A percentile compares a stretch with the other conserved stretches of the same genome.
These are phyloP conservation scores for Phialophora expanda DNA, from an alignment of 2,329 filamentous ascomycete genomes.

Conservation along the genomic window DNA sequence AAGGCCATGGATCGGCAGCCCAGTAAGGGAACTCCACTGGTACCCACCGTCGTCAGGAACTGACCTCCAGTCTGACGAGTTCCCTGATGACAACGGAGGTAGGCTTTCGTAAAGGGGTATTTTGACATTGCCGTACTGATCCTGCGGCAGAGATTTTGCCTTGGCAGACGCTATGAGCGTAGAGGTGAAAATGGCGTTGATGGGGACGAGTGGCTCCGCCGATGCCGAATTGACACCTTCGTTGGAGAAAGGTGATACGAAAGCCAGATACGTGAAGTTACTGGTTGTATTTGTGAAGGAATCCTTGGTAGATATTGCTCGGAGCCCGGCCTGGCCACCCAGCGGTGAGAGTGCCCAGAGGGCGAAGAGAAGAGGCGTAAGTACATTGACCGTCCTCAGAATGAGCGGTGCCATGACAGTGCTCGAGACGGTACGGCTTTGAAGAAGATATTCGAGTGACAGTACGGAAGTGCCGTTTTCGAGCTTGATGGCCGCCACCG, in stretches of 20 bases:
- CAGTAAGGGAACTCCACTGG: constrained; percentile 17
- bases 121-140: constrained; percentile 15
- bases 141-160: constrained; percentile 1
- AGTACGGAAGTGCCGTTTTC: constrained; percentile 12
- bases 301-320: constrained; percentile 14
- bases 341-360: constrained; percentile 17
- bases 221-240: constrained; percentile 12
- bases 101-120: constrained; percentile 19
- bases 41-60: constrained; percentile 9
- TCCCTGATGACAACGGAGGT: neutral
- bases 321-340: constrained; percentile 16
- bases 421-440: constrained; percentile 11
- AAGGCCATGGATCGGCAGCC: constrained; percentile 11
- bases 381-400: constrained; percentile 9
- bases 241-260: constrained; percentile 13
- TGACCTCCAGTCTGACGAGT: constrained; percentile 4
- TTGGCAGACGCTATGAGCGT: constrained; percentile 13
- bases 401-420: constrained; percentile 11
- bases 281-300: constrained; percentile 8
- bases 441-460: constrained; percentile 18
- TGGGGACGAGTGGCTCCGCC: constrained; percentile 15
- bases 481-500: constrained; percentile 11
- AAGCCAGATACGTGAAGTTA: constrained; percentile 20
- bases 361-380: constrained; percentile 11
- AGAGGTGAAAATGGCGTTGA: constrained; percentile 17